Conservation (phyloP, 2,329 filamentous ascomycete species). For the Aspergillus novoparasiticus region DNA sequence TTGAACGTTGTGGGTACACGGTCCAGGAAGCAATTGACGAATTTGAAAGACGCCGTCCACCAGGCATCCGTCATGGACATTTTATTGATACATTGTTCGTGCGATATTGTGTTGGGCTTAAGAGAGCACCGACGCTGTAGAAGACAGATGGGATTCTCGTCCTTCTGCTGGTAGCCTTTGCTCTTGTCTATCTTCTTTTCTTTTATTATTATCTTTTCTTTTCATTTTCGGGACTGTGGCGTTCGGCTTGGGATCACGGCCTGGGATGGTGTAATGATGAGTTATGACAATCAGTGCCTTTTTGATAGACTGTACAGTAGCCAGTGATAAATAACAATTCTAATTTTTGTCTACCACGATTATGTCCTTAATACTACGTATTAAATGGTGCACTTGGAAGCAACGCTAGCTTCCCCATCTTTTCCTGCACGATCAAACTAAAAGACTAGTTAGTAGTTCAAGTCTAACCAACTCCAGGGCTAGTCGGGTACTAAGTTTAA, state of each 20-base stretch:
- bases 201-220: slow-evolving; percentile 20
- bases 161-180: neutral
- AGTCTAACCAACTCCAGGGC: no score
- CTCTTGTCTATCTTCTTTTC: slow-evolving; percentile 6
- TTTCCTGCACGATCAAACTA: neutral
- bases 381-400: neutral
- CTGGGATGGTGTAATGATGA: slow-evolving; percentile 21
- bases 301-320: slow-evolving; percentile 25
- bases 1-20: slow-evolving; percentile 72
- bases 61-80: slow-evolving; percentile 86
- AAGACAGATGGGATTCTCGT: neutral
- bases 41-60: slow-evolving; percentile 72
- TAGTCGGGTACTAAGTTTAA: neutral
- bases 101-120: slow-evolving; percentile 65
- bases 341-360: neutral
- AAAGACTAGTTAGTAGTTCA: neutral
- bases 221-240: slow-evolving; percentile 12
- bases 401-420: neutral
- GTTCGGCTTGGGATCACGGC: slow-evolving; percentile 16
- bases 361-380: neutral
- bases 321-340: neutral
- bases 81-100: slow-evolving; percentile 84
- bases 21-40: slow-evolving; percentile 77
- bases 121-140: slow-evolving; percentile 44
- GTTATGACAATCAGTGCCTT: slow-evolving; percentile 21